Evolutionary conservation across 257 asterid genomes (phyloP).

Genomic region (Osmanthus fragrans): DNA sequence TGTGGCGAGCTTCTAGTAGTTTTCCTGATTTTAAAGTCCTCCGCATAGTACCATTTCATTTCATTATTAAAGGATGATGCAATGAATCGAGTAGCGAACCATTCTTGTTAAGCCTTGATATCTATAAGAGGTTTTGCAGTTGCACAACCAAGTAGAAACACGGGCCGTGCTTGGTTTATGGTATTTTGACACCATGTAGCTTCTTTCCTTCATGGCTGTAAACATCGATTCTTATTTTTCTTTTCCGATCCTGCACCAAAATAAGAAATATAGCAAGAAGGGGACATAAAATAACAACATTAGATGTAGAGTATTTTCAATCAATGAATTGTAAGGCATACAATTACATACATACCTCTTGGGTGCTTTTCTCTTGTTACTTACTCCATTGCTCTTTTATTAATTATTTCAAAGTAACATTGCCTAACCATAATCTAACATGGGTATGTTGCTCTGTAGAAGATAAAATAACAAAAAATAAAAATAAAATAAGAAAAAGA

Average conservation of each 20-base stretch:
- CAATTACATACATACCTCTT: conserved; percentile 29
- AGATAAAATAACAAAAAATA: not conserved
- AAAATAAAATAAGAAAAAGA: no score
- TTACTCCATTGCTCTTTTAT: conserved; percentile 40
- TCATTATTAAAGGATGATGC: conserved; percentile 53
- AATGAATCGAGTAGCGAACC: conserved; percentile 47
- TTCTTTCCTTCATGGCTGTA: conserved; percentile 26
- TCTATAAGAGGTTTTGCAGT: conserved; percentile 32
- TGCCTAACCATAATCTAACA: conserved; percentile 50
- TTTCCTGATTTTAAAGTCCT: conserved; percentile 30
- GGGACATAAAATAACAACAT: not conserved
- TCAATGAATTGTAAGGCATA: not conserved
- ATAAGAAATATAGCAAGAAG: not conserved
- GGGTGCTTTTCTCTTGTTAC: conserved; percentile 35
- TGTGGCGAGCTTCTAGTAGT: conserved; percentile 51
- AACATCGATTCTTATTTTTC: conserved; percentile 35
- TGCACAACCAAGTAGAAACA: conserved; percentile 47
- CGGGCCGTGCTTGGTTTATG: conserved; percentile 38
- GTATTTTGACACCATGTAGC: conserved; percentile 37
- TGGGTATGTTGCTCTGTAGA: conserved; percentile 31
- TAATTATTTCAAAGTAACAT: conserved; percentile 45
- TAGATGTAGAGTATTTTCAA: not conserved
- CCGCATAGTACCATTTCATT: conserved; percentile 61
- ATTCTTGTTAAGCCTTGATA: conserved; percentile 42
- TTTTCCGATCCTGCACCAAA: conserved; percentile 34